A percentile compares a stretch with the other conserved stretches of the same genome.
These are phyloP conservation scores for Mortierella sp. DNA, from an alignment of 371 early-diverging fungal species.

Conservation along the genomic window DNA sequence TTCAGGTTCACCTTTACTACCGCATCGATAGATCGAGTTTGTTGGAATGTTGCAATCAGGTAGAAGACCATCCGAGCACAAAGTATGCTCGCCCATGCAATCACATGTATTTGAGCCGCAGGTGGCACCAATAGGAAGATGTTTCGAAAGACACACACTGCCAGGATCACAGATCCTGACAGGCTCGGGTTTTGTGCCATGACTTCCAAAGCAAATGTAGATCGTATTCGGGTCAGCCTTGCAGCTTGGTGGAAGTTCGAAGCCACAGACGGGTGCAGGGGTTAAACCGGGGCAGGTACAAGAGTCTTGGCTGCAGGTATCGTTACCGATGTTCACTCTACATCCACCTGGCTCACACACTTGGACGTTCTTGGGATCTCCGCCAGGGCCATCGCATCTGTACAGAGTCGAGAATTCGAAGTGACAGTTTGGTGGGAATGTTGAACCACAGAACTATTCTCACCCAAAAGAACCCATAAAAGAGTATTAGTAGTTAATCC, in stretches of 20 bases:
- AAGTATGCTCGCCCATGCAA: slow-evolving; percentile 2
- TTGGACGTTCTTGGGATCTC: background rate
- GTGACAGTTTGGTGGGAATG: background rate
- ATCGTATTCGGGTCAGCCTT: slow-evolving; percentile 2
- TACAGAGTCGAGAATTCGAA: background rate
- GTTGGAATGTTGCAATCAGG: background rate
- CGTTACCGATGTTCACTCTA: too few relatives aligned
- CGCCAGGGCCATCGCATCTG: background rate
- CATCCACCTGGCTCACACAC: too few relatives aligned
- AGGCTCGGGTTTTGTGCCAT: background rate
- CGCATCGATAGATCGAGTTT: slow-evolving; percentile 8
- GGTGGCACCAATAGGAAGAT: background rate
- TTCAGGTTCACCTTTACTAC: background rate
- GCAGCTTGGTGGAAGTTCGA: background rate
- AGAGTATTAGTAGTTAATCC: background rate
- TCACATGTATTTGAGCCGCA: slow-evolving; percentile 9
- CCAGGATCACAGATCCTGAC: background rate
- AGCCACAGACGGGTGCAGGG: background rate
- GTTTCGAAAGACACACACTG: background rate
- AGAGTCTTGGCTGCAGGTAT: background rate
- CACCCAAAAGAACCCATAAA: background rate
- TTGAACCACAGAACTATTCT: slow-evolving; percentile 8
- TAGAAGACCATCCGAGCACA: slow-evolving; percentile 7
- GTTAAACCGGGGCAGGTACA: background rate
- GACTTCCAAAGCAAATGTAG: slow-evolving; percentile 1